Percentiles rank a stretch among this genome's conserved stretches.
These are phyloP conservation scores for Plenodomus biglobosus DNA, from an alignment of 2,329 filamentous ascomycete genomes.

Conservation along the genomic window DNA sequence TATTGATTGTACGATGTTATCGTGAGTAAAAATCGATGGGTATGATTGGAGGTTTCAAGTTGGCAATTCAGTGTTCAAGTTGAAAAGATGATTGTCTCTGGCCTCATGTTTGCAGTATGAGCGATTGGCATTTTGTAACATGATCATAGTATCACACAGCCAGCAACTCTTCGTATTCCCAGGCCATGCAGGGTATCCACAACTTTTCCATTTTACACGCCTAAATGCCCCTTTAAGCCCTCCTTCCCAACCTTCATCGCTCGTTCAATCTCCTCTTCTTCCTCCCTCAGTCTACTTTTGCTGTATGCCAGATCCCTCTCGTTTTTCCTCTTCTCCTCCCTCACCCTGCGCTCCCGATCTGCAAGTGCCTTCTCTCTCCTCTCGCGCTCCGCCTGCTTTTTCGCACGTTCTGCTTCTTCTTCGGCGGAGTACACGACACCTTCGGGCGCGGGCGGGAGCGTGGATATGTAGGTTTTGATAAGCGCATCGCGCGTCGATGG, in stretches of 20 bases:
- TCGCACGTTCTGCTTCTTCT: conserved; percentile 54
- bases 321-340: conserved; percentile 64
- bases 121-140: too few relatives aligned
- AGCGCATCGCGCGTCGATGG: conserved; percentile 63
- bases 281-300: conserved; percentile 63
- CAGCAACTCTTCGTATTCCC: too few relatives aligned
- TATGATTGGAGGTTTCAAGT: too few relatives aligned
- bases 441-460: conserved; percentile 61
- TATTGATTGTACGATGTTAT: too few relatives aligned
- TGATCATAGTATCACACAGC: too few relatives aligned
- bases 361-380: conserved; percentile 67
- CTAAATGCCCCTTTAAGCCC: conserved; percentile 64
- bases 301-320: conserved; percentile 62
- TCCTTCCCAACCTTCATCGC: conserved; percentile 70
- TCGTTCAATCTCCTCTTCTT: conserved; percentile 66
- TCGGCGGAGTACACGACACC: conserved; percentile 47
- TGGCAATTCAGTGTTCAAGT: too few relatives aligned
- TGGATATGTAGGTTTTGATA: conserved; percentile 66
- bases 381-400: conserved; percentile 38
- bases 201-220: conserved; percentile 15
- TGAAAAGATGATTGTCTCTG: too few relatives aligned
- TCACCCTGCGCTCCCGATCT: conserved; percentile 63
- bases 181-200: too few relatives aligned
- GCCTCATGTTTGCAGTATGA: too few relatives aligned
- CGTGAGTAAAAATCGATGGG: too few relatives aligned